Evolutionary conservation across 208 protist species (phyloP).

Genomic region (Entamoeba dispar): DNA sequence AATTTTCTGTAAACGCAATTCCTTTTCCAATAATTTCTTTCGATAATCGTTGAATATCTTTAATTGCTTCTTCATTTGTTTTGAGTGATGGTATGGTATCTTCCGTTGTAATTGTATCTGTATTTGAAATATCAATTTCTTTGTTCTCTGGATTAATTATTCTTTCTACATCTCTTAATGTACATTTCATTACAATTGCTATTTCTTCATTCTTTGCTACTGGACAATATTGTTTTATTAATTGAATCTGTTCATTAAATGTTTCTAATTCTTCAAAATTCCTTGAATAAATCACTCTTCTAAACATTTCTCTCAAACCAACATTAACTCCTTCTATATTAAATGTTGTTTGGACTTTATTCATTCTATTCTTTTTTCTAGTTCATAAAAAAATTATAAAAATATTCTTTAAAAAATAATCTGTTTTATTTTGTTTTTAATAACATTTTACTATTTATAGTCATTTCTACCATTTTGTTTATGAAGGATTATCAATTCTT

Average conservation of each 20-base stretch:
- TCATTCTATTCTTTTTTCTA: too few relatives aligned
- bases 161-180: neutral
- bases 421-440: too few relatives aligned
- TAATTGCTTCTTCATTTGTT: neutral
- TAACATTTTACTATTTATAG: too few relatives aligned
- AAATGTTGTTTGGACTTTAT: neutral
- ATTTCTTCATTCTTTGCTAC: neutral
- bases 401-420: too few relatives aligned
- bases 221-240: neutral
- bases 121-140: neutral
- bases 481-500: too few relatives aligned
- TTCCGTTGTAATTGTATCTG: neutral
- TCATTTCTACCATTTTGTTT: too few relatives aligned
- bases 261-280: neutral
- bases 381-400: too few relatives aligned
- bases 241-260: neutral
- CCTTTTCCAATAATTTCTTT: neutral
- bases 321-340: neutral
- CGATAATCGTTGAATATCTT: neutral
- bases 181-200: neutral
- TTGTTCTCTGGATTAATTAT: neutral
- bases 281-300: neutral
- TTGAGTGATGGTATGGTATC: neutral
- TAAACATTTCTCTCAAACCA: neutral
- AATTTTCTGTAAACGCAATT: neutral